Evolutionary conservation across 1,139 yeast genomes (phyloP), one percentile per base, ranked within the genome.

Genomic region (Kurtzmaniella quercitrusa): DNA sequence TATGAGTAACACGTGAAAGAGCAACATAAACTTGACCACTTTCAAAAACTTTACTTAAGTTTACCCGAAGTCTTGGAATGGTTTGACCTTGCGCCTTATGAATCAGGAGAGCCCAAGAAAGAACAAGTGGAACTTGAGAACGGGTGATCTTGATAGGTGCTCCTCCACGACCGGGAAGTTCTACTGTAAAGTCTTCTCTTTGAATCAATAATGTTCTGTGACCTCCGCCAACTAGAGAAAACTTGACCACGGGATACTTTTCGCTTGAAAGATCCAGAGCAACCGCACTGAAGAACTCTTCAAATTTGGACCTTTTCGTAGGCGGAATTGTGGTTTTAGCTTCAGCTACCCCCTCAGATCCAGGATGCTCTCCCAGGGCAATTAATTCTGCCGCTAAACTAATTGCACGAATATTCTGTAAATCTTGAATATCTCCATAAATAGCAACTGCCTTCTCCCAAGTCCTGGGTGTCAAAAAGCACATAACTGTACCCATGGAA

Each of bases 31-130:
- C 93, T 55, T 88, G 95, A 12, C 96, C 96, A 40, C 79, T 82
- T 57, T 88, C 96, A 56, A 88, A 88, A 23, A 83, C 78, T 50
- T 74, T 76, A 23, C 74, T 67, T 43, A 88, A 65, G 54, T 88
- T 94, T 4, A 88, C 93, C 49, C 78, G 74, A n/a, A 88, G 82
- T 44, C 94, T 63, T 34, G 79, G 82, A 41, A 88, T 72, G 0
- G 97, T 87, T 64, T 88, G 96, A 2, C 97, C 97, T 62, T 88
- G 97, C 0, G 96, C 83, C 56, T 88, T 88, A 60, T 88, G 97
- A 42, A 88, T 88, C 0, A 96, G 87, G 54, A 88, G 64, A 0
- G 96, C 95, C 95, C 96, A 88, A 11, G 96, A 82, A 33, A 86
- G 68, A 42, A 87, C 68, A 33, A 88, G 66, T 0, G 96, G 97